Evolutionary conservation across 75 land plant genomes (phyloP).

Genomic region (Pinus tabuliformis): DNA sequence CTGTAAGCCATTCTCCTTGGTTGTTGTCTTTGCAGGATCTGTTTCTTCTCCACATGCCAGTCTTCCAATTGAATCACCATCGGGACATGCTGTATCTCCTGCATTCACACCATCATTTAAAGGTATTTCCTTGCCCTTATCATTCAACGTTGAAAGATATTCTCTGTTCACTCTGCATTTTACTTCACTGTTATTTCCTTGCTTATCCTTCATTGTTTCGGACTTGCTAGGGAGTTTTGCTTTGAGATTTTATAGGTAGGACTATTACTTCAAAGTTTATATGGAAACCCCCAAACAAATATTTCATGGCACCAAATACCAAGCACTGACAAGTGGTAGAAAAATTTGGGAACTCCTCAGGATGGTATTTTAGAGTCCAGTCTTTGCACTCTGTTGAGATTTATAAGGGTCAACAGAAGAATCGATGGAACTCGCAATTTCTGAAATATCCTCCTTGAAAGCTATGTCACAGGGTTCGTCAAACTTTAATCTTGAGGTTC

Average conservation of each 20-base stretch:
- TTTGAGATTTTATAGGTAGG: background rate
- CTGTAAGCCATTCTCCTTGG: background rate
- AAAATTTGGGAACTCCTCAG: no score
- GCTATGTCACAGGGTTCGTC: no score
- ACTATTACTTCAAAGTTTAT: background rate
- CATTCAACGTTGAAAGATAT: background rate
- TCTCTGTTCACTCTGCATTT: background rate
- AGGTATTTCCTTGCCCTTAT: background rate
- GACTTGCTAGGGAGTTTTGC: background rate
- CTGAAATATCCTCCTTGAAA: no score
- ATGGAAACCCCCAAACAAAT: background rate
- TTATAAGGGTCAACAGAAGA: no score
- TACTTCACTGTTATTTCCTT: background rate
- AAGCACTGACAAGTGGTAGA: background rate
- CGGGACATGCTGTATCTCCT: background rate
- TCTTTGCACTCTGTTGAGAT: no score
- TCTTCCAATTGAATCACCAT: background rate
- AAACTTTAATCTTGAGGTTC: no score
- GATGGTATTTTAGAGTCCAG: no score
- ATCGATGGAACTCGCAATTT: no score
- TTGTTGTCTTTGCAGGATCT: background rate
- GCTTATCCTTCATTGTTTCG: background rate
- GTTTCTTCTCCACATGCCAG: background rate
- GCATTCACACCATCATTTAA: background rate
- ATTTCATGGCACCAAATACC: background rate